Evolutionary conservation across 768 basidiomycete species (phyloP).

Genomic region (Rhizopogon salebrosus): DNA sequence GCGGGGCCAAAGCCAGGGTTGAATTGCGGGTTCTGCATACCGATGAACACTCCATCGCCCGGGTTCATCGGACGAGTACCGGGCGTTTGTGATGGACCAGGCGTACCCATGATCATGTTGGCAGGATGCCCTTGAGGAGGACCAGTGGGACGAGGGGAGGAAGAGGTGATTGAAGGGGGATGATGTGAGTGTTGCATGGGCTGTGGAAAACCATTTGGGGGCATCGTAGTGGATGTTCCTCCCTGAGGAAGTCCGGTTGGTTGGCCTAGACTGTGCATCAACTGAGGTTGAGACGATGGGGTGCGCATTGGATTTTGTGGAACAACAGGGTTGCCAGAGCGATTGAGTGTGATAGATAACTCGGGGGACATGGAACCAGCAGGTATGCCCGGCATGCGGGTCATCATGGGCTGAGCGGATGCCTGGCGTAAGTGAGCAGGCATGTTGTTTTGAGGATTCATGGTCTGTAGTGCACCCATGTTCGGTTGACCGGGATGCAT

Average conservation of each 20-base stretch:
- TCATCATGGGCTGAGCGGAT: slow-evolving; percentile 30
- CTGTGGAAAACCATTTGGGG: slow-evolving; percentile 24
- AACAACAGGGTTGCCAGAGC: slow-evolving; percentile 35
- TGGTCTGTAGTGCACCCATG: slow-evolving; percentile 36
- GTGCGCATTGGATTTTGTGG: slow-evolving; percentile 40
- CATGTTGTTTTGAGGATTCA: slow-evolving; percentile 41
- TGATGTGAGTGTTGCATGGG: slow-evolving; percentile 26
- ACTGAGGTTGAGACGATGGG: slow-evolving; percentile 37
- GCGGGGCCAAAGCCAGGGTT: slow-evolving; percentile 25
- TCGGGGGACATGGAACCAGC: slow-evolving; percentile 39
- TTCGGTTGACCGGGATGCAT: slow-evolving; percentile 33
- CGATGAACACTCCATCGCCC: slow-evolving; percentile 42
- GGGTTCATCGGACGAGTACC: slow-evolving; percentile 37
- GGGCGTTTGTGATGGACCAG: slow-evolving; percentile 24
- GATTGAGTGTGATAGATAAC: slow-evolving; percentile 29
- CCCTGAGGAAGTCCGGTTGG: slow-evolving; percentile 27
- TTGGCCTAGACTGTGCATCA: slow-evolving; percentile 42
- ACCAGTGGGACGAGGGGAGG: slow-evolving; percentile 25
- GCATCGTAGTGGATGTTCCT: slow-evolving; percentile 23
- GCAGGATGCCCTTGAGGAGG: slow-evolving; percentile 25
- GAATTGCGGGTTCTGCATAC: slow-evolving; percentile 34
- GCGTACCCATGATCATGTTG: slow-evolving; percentile 26
- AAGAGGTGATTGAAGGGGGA: slow-evolving; percentile 20
- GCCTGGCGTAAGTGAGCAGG: slow-evolving; percentile 30
- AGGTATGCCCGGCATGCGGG: slow-evolving; percentile 27